Base-by-base conservation (phyloP, 805 yeast species). In the Clavispora vitiphila region DNA sequence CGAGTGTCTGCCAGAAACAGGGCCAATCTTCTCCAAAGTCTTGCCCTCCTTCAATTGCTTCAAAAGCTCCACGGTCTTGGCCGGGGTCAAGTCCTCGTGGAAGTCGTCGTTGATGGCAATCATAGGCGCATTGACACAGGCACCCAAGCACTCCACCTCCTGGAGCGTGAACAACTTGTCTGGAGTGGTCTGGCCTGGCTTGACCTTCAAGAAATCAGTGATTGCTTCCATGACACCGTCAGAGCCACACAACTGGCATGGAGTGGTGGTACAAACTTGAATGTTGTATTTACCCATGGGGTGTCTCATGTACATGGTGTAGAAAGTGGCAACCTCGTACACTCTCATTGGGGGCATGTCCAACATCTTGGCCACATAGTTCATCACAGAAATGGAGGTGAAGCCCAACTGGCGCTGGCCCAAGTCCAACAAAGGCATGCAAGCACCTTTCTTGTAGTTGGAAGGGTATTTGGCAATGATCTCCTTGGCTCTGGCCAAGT, bases 261-360 rank as follows among this genome's bases (percentile, higher is more conserved):
- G 93, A 14, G 95, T 86, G 35, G 95, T 86, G 43, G 96, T 87
- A 67, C 96, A 86, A 31, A 87, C 82, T 62, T 86, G 95, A 41
- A 86, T 67, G 60, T 84, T 85, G 61, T 77, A 84, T 59, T 86
- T 85, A 46, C 95, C 95, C 77, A 87, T 80, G 38, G 95, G 95
- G 50, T 76, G 72, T 62, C 93, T 78, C 68, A 84, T 84, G 71
- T 81, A 86, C 96, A 86, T 87, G 53, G 96, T 86, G 68, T 86
- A 86, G 69, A 86, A 86, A 32, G 95, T 84, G 24, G 96, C 96
- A 49, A 86, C 96, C 63, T 86, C 95, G 64, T 86, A 86, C 23
- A 86, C 96, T 67, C 96, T 78, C 96, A 86, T 86, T 45, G 95
- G 95, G 23, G 96, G 96, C 81, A 87, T 83, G 56, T 85, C 91